Percentiles rank a stretch among this genome's conserved stretches.
These are phyloP conservation scores for Globisporangium megalacanthum DNA, from an alignment of 352 stramenopile genomes.

Conservation along the genomic window DNA sequence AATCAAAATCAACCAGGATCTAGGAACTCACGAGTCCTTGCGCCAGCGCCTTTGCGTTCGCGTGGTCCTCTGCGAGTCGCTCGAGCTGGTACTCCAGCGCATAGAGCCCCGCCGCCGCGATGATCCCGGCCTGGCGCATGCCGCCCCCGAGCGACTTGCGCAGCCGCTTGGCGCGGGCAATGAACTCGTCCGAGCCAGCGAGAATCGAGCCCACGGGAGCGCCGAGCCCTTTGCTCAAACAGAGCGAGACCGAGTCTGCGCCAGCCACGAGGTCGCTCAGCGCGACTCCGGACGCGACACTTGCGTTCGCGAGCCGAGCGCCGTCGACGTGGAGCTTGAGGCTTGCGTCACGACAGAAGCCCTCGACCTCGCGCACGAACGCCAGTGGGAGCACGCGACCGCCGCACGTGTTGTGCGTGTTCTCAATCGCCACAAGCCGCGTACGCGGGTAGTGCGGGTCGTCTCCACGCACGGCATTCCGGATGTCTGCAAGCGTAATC, in stretches of 20 bases:
- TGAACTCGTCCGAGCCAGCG: conserved; percentile 87
- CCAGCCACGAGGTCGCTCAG: conserved; percentile 73
- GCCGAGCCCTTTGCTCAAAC: conserved; percentile 95
- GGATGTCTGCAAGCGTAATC: conserved; percentile 80
- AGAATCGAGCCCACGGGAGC: conserved; percentile 93
- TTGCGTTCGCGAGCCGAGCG: conserved; percentile 95
- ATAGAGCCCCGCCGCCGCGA: conserved; percentile 91
- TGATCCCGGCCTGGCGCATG: conserved; percentile 94
- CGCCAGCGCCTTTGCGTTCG: conserved; percentile 67
- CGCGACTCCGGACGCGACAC: conserved; percentile 66
- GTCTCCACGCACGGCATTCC: conserved; percentile 62
- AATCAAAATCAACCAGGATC: no score
- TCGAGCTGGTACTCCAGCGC: conserved; percentile 88
- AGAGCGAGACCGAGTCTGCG: conserved; percentile 92
- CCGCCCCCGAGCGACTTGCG: conserved; percentile 96
- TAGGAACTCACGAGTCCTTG: conserved; percentile 34
- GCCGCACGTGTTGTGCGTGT: conserved; percentile 97
- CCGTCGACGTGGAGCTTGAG: conserved; percentile 95
- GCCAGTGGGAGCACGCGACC: conserved; percentile 81
- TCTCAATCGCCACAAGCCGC: conserved; percentile 93
- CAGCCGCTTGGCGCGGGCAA: conserved; percentile 83
- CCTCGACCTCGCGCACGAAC: conserved; percentile 79
- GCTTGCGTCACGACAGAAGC: conserved; percentile 60
- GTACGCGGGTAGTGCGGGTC: conserved; percentile 83
- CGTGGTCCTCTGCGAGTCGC: conserved; percentile 77